Conservation (phyloP, 345 rosid genomes). For the Euphorbia pulcherrima region DNA sequence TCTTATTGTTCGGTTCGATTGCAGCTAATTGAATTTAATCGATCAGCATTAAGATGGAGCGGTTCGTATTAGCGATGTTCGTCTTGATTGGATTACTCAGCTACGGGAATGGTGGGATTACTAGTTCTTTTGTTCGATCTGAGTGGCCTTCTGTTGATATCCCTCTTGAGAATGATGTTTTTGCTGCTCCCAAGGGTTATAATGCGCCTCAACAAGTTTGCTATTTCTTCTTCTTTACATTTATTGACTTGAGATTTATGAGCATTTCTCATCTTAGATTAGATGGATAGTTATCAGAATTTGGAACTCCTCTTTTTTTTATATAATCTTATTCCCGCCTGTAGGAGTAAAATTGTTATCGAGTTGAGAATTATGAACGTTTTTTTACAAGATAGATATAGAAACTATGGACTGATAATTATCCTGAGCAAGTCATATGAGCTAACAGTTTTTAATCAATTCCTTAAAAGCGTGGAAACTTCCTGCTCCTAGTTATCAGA, state of each 20-base stretch:
- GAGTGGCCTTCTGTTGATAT: constrained; percentile 89
- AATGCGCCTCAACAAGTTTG: constrained; percentile 91
- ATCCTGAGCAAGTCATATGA: background rate
- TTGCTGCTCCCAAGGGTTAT: constrained; percentile 65
- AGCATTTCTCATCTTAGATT: background rate
- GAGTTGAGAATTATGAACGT: background rate
- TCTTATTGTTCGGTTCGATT: background rate
- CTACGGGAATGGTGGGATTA: constrained; percentile 52
- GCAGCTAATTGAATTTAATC: constrained; percentile 21
- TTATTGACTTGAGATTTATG: too few species aligned
- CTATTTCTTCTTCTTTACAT: too few species aligned
- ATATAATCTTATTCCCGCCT: background rate
- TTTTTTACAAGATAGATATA: background rate
- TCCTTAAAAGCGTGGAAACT: background rate
- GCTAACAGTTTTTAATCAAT: background rate
- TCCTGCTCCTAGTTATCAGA: too few species aligned
- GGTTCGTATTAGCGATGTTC: constrained; percentile 18
- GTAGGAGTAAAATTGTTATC: background rate
- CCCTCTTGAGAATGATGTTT: constrained; percentile 66
- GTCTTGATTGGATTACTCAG: constrained; percentile 34
- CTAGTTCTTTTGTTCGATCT: constrained; percentile 61
- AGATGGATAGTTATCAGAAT: constrained; percentile 1
- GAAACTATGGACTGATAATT: background rate
- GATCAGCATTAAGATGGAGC: constrained; percentile 28
- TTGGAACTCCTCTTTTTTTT: background rate